Conservation (phyloP, 2,329 filamentous ascomycete species). For the Monilinia polystroma region DNA sequence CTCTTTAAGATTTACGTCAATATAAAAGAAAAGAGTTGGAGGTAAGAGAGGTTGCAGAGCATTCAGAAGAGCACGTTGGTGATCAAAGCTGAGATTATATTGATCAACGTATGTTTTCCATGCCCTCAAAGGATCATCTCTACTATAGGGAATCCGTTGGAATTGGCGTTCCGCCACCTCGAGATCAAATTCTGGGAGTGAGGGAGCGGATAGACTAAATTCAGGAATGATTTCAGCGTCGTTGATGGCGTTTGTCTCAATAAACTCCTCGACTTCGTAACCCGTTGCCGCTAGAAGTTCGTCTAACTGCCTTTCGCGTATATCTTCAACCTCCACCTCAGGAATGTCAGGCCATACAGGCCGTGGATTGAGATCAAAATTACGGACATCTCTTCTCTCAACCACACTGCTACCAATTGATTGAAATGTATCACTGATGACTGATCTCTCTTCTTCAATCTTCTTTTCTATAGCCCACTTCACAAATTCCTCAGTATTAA, state of each 20-base stretch:
- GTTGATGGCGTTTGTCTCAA: constrained; percentile 14
- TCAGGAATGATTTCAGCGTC: not conserved
- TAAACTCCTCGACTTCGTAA: constrained; percentile 38
- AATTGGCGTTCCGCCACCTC: constrained; percentile 11
- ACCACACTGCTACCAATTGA: not conserved
- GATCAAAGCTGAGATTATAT: not conserved
- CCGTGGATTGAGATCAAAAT: not conserved
- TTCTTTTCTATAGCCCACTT: constrained; percentile 34
- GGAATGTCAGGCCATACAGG: constrained; percentile 29
- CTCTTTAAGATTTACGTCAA: constrained; percentile 7
- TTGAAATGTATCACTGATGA: not conserved
- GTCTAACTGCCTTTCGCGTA: constrained; percentile 35
- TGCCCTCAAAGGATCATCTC: constrained; percentile 10
- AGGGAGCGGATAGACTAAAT: constrained; percentile 3
- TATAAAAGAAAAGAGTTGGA: constrained; percentile 2
- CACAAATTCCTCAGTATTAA: constrained; percentile 46
- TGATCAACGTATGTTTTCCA: constrained; percentile 10
- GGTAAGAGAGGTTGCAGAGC: constrained; percentile 2
- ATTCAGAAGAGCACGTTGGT: constrained; percentile 2
- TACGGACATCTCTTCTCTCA: not conserved
- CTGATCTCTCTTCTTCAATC: constrained; percentile 16
- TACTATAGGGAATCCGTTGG: not conserved
- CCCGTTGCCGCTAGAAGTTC: constrained; percentile 36
- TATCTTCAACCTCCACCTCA: constrained; percentile 36
- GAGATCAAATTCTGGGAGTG: constrained; percentile 8